Evolutionary conservation across 2,329 filamentous ascomycete genomes (phyloP).

Genomic region (Botryotinia convoluta): DNA sequence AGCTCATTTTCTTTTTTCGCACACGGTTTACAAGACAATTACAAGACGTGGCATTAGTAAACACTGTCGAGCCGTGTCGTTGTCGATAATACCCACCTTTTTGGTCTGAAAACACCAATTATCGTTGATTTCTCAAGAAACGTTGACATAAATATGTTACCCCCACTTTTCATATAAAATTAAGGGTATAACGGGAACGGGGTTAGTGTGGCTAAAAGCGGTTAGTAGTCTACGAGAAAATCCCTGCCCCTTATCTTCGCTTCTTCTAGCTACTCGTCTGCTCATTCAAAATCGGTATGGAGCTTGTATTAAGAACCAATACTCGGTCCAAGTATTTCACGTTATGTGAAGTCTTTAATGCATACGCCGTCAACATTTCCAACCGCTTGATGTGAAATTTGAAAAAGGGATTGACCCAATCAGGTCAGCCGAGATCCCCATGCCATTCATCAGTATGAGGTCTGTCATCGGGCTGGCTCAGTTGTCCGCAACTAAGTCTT

Average conservation of each 20-base stretch:
- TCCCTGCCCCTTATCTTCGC: neutral
- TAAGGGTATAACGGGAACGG: neutral
- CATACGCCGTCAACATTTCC: neutral
- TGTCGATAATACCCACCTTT: neutral
- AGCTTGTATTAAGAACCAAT: neutral
- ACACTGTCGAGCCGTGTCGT: neutral
- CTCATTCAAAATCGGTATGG: neutral
- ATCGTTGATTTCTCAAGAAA: neutral
- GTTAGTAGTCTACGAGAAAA: neutral
- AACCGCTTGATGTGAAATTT: neutral
- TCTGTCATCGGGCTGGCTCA: neutral
- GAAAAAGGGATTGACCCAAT: neutral
- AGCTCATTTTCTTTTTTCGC: neutral
- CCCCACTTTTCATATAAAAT: neutral
- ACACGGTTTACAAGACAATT: neutral
- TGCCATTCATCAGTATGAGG: neutral
- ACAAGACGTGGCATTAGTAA: neutral
- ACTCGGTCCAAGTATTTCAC: too few species aligned
- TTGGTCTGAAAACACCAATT: neutral
- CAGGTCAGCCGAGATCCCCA: neutral
- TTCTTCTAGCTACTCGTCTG: neutral
- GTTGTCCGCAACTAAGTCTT: neutral
- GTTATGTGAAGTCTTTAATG: neutral
- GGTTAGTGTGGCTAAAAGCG: neutral
- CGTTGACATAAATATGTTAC: neutral